A percentile compares a stretch with the other conserved stretches of the same genome.
These are phyloP conservation scores for Coniochaeta hoffmannii DNA, from an alignment of 2,329 filamentous ascomycete species.

Conservation along the genomic window DNA sequence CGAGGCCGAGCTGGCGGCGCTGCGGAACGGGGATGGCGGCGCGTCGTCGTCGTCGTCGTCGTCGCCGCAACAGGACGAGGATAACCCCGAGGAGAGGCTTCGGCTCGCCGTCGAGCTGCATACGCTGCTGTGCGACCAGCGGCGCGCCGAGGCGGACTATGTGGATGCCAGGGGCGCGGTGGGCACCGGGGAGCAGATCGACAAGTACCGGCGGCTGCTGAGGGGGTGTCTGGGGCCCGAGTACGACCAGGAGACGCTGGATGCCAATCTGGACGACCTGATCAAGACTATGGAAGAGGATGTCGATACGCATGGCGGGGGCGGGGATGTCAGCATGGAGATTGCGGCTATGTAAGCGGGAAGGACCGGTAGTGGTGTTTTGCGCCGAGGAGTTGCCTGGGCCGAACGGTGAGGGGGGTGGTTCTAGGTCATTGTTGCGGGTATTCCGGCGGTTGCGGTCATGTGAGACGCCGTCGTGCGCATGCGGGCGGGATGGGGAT, in stretches of 20 bases:
- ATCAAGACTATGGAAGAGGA: conserved; percentile 59
- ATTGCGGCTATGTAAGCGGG: conserved; percentile 9
- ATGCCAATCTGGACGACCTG: conserved; percentile 53
- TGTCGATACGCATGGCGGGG: conserved; percentile 31
- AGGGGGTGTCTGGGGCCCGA: conserved; percentile 60
- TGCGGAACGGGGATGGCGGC: conserved; percentile 34
- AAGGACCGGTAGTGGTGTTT: too few species aligned
- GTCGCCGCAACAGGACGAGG: conserved; percentile 23
- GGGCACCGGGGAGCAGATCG: conserved; percentile 65
- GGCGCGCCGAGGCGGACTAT: conserved; percentile 57
- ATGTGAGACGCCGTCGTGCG: neutral
- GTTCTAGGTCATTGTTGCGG: neutral
- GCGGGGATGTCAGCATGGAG: conserved; percentile 10
- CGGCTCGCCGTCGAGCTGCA: conserved; percentile 51
- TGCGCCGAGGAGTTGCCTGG: too few species aligned
- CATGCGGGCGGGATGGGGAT: neutral
- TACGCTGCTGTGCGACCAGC: conserved; percentile 50
- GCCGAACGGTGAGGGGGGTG: too few species aligned
- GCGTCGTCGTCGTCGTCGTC: too few species aligned
- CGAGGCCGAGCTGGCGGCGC: conserved; percentile 39
- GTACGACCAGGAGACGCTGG: conserved; percentile 56
- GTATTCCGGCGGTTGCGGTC: neutral
- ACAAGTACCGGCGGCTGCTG: conserved; percentile 64
- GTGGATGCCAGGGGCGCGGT: conserved; percentile 61
- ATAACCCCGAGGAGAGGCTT: conserved; percentile 47